Conservation (phyloP, 768 basidiomycete species). For the Amanita subjunquillea region DNA sequence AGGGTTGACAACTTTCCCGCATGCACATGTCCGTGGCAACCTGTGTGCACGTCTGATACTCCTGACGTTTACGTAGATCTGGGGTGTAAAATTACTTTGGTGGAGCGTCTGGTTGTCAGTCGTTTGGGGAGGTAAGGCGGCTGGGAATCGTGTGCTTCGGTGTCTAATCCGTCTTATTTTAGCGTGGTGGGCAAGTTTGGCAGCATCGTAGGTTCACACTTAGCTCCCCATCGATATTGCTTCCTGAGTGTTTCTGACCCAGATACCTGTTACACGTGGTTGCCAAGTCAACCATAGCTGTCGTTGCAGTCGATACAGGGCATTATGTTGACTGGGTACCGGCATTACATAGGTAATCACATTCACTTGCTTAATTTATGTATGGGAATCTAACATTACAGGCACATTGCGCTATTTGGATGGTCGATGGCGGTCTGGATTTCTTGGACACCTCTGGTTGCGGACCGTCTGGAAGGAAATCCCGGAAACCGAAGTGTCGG, state of each 20-base stretch:
- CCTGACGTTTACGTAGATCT: conserved; percentile 26
- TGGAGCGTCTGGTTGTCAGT: conserved; percentile 84
- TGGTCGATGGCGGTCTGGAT: conserved; percentile 67
- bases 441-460: conserved; percentile 62
- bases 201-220: conserved; percentile 39
- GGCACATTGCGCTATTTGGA: conserved; percentile 54
- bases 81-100: conserved; percentile 53
- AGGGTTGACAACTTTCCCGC: conserved; percentile 34
- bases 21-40: conserved; percentile 35
- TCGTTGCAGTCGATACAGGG: conserved; percentile 59
- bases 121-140: conserved; percentile 55
- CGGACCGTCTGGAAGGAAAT: conserved; percentile 22
- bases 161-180: conserved; percentile 1
- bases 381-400: conserved; percentile 7
- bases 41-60: background rate
- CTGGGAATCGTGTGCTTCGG: background rate
- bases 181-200: conserved; percentile 77
- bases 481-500: conserved; percentile 21
- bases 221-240: background rate
- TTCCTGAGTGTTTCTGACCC: background rate
- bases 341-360: conserved; percentile 47
- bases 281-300: conserved; percentile 55
- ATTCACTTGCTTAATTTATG: background rate
- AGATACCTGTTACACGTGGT: conserved; percentile 26
- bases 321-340: conserved; percentile 75